Conservation (phyloP, 2,329 filamentous ascomycete genomes). For the Talaromyces sp. region DNA sequence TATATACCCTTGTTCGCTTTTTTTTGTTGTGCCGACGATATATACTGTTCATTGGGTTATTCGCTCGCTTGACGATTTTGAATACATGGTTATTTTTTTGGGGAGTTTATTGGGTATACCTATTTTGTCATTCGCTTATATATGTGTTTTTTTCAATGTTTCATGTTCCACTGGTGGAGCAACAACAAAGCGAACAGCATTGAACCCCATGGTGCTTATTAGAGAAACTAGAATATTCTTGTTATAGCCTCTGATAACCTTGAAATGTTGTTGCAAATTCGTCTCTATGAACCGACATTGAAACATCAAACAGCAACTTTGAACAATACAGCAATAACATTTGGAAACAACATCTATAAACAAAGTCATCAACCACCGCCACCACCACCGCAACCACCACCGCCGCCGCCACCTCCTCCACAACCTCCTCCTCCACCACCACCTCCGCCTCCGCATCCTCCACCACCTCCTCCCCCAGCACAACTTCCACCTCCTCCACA, state of each 20-base stretch:
- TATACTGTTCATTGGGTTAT: background rate
- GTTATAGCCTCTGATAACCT: background rate
- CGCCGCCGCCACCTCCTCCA: conserved; percentile 20
- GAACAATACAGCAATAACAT: background rate
- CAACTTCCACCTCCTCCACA: conserved; percentile 24
- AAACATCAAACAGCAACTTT: background rate
- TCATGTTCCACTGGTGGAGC: background rate
- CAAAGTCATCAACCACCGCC: conserved; percentile 6
- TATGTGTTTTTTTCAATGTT: background rate
- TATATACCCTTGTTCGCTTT: background rate
- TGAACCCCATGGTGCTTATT: background rate
- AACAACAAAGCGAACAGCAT: no score
- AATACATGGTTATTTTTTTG: background rate
- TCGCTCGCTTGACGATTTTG: background rate
- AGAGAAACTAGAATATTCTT: background rate
- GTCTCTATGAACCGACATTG: no score
- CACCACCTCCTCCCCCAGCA: conserved; percentile 41
- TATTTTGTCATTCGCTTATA: no score
- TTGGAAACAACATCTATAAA: background rate
- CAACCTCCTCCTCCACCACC: conserved; percentile 14
- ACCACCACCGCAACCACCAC: conserved; percentile 17
- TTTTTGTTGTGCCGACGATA: background rate
- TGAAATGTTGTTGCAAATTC: no score
- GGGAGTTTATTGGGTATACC: no score
- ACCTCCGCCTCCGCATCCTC: conserved; percentile 37